Evolutionary conservation across 116 monocot species (phyloP), one percentile per base, ranked within the genome.

Genomic region (Zostera marina): DNA sequence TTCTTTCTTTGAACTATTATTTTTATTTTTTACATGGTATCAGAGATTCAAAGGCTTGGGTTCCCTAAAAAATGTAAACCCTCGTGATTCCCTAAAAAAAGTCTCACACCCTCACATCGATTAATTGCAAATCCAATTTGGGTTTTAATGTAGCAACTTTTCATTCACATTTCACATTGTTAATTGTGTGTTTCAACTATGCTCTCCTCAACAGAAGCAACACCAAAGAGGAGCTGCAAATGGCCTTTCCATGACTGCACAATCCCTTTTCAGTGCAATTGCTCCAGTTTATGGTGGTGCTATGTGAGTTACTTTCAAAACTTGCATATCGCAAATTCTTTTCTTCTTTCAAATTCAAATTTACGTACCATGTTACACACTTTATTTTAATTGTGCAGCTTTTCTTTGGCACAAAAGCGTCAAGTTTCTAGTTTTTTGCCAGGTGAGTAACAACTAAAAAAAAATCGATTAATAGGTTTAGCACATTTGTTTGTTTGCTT

Each of bases 171-270:
- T 5, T 3, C 5, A 32, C 5, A 32, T 32, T 32, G n/a, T n/a
- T n/a, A n/a, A 32, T 32, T 60, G 21, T 25, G 16, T 44, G 0
- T 53, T 25, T 54, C 13, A 11, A 4, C 25, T 54, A 12, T 54
- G 2, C 6, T 11, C 54, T 25, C 22, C 54, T 32, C 32, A 25
- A 54, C 25, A 96, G 94, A 13, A 73, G 1, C 88, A 88, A 79
- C 68, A 78, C 53, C 94, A 88, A 72, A 79, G 94, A 77, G 94
- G 94, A 52, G 88, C 82, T 72, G 94, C 94, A 56, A 94, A 94
- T 82, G 94, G 94, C 40, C 73, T 94, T 64, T 68, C 88, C 12
- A 68, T 82, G 68, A 79, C 81, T 43, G 68, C 42, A 23, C 82
- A 82, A 72, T 96, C 94, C 44, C 40, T 96, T 51, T 88, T 75